Conservation (phyloP, 371 early-diverging fungal species). For the Mucor piriformis region DNA sequence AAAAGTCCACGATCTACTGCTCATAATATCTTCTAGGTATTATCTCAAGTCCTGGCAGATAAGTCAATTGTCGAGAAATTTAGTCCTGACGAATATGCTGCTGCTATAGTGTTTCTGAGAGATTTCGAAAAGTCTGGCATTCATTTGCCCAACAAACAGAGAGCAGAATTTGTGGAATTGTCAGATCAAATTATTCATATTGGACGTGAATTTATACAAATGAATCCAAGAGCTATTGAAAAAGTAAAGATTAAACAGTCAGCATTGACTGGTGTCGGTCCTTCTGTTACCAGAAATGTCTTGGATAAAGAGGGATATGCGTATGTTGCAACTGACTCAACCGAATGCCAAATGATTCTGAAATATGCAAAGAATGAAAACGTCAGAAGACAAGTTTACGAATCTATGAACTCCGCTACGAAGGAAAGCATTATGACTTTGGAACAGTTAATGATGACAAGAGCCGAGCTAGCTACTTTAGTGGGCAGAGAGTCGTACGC, state of each 20-base stretch:
- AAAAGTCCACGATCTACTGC: too few species aligned
- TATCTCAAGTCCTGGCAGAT: conserved; percentile 67
- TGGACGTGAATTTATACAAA: conserved; percentile 75
- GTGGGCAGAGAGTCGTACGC: conserved; percentile 83
- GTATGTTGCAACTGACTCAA: conserved; percentile 56
- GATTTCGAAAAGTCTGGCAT: conserved; percentile 97
- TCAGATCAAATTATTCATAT: conserved; percentile 81
- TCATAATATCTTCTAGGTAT: conserved; percentile 46
- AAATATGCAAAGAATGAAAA: conserved; percentile 64
- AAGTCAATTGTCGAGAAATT: conserved; percentile 56
- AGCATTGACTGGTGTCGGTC: conserved; percentile 27
- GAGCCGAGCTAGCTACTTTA: conserved; percentile 77
- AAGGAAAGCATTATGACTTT: conserved; percentile 64
- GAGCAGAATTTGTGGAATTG: conserved; percentile 76
- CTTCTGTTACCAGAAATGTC: conserved; percentile 16
- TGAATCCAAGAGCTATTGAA: conserved; percentile 45
- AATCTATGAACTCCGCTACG: conserved; percentile 74
- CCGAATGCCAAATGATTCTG: conserved; percentile 63
- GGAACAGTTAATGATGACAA: conserved; percentile 73
- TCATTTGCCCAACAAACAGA: conserved; percentile 71
- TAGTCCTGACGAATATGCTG: conserved; percentile 72
- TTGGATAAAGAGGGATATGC: conserved; percentile 32
- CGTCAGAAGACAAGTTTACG: conserved; percentile 72
- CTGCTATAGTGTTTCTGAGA: conserved; percentile 79
- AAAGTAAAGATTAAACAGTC: conserved; percentile 29